Evolutionary conservation across 2,329 filamentous ascomycete genomes (phyloP), one percentile per base, ranked within the genome.

Genomic region (Fonsecaea nubica): DNA sequence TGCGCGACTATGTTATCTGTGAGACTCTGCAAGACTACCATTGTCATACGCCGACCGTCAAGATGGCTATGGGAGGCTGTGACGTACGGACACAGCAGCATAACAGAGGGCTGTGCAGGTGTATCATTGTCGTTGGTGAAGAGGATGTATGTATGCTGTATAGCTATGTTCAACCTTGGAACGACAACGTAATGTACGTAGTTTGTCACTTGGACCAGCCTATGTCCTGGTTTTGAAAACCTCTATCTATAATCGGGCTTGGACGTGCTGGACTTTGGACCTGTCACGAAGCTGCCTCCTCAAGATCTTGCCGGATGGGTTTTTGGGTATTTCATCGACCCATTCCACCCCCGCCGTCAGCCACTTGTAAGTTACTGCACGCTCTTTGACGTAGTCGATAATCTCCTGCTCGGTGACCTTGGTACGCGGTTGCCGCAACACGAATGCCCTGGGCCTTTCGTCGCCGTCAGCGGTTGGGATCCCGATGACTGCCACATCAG

Each of bases 401-500:
- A 84, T 77, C 32, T 82, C 79, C 3, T 79, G 71, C 45, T 77
- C 77, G 1, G 74, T 78, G 6, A 81, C 62, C 68, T 74, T 32
- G 36, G 15, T 6, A 38, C 58, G 52, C 18, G 53, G 50, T 33
- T 68, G 62, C 35, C 56, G 76, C 25, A 83, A 80, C n/a, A 84
- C 75, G 69, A 82, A 84, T 0, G 81, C 82, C 75, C n/a, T 66
- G 62, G 35, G 61, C 62, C 36, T 74, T 25, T 76, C 75, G 63
- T 81, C 78, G 13, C 58, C 66, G 13, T 66, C 52, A 2, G 74
- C 75, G n/a, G 74, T 71, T 1, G 79, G 76, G 18, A 81, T 75
- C 1, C 81, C 81, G 3, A 81, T 81, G 2, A 83, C 81, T 1
- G 80, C 82, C 1, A 77, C 81, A 64, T 84, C 82, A 35, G 73